These are phyloP conservation scores for Podospora appendiculata DNA, from an alignment of 495 filamentous ascomycete genomes.

Conservation along the genomic window DNA sequence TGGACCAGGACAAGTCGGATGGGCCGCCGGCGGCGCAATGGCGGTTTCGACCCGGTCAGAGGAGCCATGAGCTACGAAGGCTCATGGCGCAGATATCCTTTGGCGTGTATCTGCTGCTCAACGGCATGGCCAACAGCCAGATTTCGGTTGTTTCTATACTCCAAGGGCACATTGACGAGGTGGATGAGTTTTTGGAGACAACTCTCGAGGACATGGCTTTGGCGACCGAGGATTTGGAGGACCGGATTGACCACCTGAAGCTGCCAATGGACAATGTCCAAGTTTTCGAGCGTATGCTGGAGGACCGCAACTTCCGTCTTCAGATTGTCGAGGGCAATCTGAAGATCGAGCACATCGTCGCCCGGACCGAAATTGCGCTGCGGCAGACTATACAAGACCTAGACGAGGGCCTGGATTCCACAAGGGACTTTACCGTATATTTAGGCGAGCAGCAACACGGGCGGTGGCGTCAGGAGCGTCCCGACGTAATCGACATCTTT, in stretches of 20 bases:
- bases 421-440: constrained; percentile 69
- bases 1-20: constrained; percentile 56
- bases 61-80: constrained; percentile 82
- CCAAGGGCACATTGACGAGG: constrained; percentile 85
- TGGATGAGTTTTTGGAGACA: constrained; percentile 81
- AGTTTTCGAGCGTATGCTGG: constrained; percentile 86
- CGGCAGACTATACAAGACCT: constrained; percentile 72
- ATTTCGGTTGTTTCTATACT: constrained; percentile 81
- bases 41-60: constrained; percentile 56
- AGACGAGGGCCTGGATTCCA: constrained; percentile 66
- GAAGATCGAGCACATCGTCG: constrained; percentile 82
- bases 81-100: constrained; percentile 89
- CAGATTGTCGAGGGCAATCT: constrained; percentile 82
- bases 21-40: constrained; percentile 60
- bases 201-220: constrained; percentile 79
- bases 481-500: constrained; percentile 56
- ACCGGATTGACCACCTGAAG: constrained; percentile 67
- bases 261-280: constrained; percentile 74
- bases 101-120: constrained; percentile 81
- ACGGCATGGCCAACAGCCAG: constrained; percentile 80
- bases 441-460: constrained; percentile 54
- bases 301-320: constrained; percentile 70
- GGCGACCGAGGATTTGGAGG: constrained; percentile 67
- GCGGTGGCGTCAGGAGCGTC: constrained; percentile 43
- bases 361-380: constrained; percentile 65